Evolutionary conservation across 352 stramenopile species (phyloP), one percentile per base, ranked within the genome.

Genomic region (Globisporangium iwayamae): DNA sequence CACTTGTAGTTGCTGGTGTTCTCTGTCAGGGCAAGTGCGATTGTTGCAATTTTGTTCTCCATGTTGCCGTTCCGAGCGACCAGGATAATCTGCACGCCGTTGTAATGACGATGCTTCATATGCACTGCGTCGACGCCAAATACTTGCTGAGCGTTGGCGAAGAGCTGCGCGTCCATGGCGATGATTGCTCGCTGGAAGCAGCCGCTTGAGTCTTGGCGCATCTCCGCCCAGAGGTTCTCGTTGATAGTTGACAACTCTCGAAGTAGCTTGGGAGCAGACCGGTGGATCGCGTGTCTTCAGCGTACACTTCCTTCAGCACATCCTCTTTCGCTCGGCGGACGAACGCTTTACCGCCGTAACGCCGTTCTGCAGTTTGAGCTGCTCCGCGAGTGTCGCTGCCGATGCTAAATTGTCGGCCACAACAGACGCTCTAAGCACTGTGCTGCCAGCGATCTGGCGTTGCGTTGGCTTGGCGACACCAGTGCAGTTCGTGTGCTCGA

Each of bases 71-170:
- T 63, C 1, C 70, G 63, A 7, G 55, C 50, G 10, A 76, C 57
- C 0, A 72, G 57, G 10, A 76, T 32, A 4, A 72, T 65, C 22
- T 76, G 60, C 0, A 66, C 61, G 1, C 63, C 61, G 43, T 72
- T 74, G 56, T 72, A 76, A 14, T 67, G 59, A 4, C 60, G 53
- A 50, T 77, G 60, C 45, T 74, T 77, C 52, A 74, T 70, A 54
- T 77, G 67, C 18, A 58, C 64, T 4, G 62, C 64, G 18, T 74
- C 64, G 0, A 65, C 54, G 4, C 70, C 56, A 9, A 60, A 74
- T 0, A 71, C 13, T 14, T 57, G 13, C 7, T 66, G 66, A 5
- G 62, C 66, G 14, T 18, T 52, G 0, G 2, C 14, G 52, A 76
- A 73, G 47, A 45, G 62, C 0, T 32, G 14, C 1, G 58, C 61